A percentile compares a stretch with the other conserved stretches of the same genome.
These are phyloP conservation scores for Cubamyces lactineus DNA, from an alignment of 768 basidiomycete species.

Conservation along the genomic window DNA sequence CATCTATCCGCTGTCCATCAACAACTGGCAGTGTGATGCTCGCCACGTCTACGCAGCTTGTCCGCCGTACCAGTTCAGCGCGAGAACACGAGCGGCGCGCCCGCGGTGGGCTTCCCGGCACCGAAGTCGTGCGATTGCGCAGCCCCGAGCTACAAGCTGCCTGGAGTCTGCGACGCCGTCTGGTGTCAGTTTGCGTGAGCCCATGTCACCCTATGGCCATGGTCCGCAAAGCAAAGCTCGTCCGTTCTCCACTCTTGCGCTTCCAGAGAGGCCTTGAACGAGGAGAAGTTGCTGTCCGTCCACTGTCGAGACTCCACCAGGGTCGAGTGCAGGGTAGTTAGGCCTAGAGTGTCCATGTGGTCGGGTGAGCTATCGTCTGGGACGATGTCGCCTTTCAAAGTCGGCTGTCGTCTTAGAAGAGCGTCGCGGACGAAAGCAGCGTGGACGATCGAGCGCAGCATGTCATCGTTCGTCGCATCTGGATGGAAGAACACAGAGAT, in stretches of 20 bases:
- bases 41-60: too few relatives aligned
- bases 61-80: too few relatives aligned
- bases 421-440: constrained; percentile 23
- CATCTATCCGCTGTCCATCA: not conserved
- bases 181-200: constrained; percentile 5
- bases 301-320: constrained; percentile 21
- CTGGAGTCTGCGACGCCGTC: not conserved
- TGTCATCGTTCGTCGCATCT: constrained; percentile 30
- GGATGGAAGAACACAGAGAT: constrained; percentile 31
- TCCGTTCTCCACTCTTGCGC: constrained; percentile 32
- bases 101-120: not conserved
- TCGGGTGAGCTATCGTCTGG: not conserved
- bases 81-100: too few relatives aligned
- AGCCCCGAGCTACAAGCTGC: not conserved
- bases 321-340: constrained; percentile 6
- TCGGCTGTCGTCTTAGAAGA: not conserved
- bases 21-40: too few relatives aligned
- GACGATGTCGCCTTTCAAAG: not conserved
- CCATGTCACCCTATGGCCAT: constrained; percentile 32
- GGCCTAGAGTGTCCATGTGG: too few relatives aligned
- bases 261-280: constrained; percentile 27
- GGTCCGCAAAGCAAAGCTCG: constrained; percentile 34
- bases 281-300: constrained; percentile 21
- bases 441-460: constrained; percentile 31
- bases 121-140: constrained; percentile 4